Conservation (phyloP, 352 stramenopile genomes). For the Phytopythium litorale region DNA sequence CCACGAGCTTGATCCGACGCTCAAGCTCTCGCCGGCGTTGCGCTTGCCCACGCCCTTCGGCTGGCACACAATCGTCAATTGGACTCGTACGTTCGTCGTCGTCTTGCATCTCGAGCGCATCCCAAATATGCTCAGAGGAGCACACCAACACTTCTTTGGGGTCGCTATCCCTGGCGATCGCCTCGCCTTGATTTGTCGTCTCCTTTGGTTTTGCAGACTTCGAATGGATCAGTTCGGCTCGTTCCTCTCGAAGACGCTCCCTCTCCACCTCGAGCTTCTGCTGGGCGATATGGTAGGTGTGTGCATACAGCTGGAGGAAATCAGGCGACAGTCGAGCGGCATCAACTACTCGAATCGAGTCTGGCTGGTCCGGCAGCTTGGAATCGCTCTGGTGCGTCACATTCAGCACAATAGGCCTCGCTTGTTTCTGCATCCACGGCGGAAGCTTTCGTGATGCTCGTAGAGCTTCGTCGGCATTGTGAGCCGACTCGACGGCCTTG, state of each 20-base stretch:
- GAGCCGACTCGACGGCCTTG: neutral
- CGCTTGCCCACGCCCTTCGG: neutral
- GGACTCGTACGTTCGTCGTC: neutral
- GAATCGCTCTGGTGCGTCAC: neutral
- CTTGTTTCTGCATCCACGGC: neutral
- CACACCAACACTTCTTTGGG: neutral
- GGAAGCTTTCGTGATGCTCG: neutral
- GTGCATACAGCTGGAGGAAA: neutral
- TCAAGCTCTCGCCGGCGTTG: slow-evolving; percentile 11
- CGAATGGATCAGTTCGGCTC: neutral
- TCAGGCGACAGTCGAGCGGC: neutral
- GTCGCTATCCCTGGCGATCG: neutral
- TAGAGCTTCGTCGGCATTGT: neutral
- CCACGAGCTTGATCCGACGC: slow-evolving; percentile 20
- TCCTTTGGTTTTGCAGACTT: neutral
- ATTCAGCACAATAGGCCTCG: neutral
- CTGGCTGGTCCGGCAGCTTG: neutral
- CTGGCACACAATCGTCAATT: neutral
- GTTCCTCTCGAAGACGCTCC: slow-evolving; percentile 7
- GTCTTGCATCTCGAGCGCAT: neutral
- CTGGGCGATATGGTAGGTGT: neutral
- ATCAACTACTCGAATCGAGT: neutral
- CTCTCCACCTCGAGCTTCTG: slow-evolving; percentile 14
- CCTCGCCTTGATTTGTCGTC: neutral
- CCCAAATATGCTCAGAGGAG: neutral